Base-by-base conservation (phyloP, 108 stramenopile genomes). In the Heterococcus sp. region DNA sequence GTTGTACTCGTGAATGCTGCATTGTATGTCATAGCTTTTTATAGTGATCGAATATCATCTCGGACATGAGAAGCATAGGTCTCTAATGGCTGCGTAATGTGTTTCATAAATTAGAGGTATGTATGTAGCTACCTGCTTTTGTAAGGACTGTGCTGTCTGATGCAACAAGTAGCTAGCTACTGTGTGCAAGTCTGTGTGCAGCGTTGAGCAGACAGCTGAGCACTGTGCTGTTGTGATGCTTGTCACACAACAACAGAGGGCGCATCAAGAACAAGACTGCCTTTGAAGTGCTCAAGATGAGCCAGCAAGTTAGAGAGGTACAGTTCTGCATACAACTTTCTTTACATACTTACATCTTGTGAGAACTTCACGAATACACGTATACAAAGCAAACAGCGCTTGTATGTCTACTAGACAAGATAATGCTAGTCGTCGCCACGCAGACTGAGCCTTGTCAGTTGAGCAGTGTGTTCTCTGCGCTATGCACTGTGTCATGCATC, bases 191-290 rank as follows among this genome's bases (percentile, higher is more conserved):
- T 21, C 46, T 58, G 46, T 58, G 14, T 58, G 46, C 46, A 58
- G 46, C 21, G 21, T 21, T 8, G 14, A 58, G 8, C 46, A 58
- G 46, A 58, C 46, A 21, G 46, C 46, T 58, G 46, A 58, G 46
- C 46, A 58, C 21, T 21, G 46, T 14, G 46, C 46, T 21, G 46
- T 58, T 21, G 46, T 58, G 46, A 21, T 58, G 14, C 21, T 58
- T 8, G 46, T 21, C 8, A 58, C 46, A 14, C 21, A 14, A 58
- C 46, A 8, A 58, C 27, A 71, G 69, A 63, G 76, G 76, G 3
- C 68, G 69, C 40, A 34, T 71, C 0, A 34, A 69, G 39, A 78
- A 78, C 70, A 78, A 71, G 31, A 78, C 77, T 29, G 77, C 77
- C 2, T 67, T 38, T 37, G 77, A 78, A 37, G 46, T 78, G 34